Conservation (phyloP, 2,329 filamentous ascomycete genomes). For the Talaromyces islandicus region DNA sequence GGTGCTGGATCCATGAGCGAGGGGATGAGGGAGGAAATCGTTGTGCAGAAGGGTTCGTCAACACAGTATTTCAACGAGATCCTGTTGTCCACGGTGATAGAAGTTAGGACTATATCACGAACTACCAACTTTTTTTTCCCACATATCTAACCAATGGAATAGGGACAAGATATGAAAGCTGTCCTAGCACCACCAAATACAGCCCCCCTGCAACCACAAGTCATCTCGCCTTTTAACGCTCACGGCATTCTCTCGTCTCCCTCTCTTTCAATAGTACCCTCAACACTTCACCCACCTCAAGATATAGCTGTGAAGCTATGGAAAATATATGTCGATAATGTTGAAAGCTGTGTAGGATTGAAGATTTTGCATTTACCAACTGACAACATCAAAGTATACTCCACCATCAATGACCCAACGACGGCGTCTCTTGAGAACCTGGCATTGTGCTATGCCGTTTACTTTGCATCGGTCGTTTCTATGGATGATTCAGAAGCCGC, state of each 20-base stretch:
- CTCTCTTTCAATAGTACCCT: constrained; percentile 10
- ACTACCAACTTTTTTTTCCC: too few species aligned
- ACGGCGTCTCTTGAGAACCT: constrained; percentile 15
- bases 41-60: constrained; percentile 16
- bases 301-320: constrained; percentile 22
- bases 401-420: constrained; percentile 20
- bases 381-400: constrained; percentile 19
- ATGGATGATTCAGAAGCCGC: constrained; percentile 16
- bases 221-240: constrained; percentile 9
- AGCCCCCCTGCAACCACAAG: constrained; percentile 6
- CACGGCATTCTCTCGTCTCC: constrained; percentile 20
- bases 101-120: not conserved
- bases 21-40: not conserved
- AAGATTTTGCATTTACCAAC: constrained; percentile 23
- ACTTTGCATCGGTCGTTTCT: constrained; percentile 15
- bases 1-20: not conserved
- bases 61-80: constrained; percentile 14
- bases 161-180: constrained; percentile 12
- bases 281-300: constrained; percentile 15
- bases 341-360: constrained; percentile 23
- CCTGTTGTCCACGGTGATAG: constrained; percentile 9
- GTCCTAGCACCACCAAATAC: constrained; percentile 1
- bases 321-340: constrained; percentile 22
- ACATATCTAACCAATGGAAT: constrained; percentile 14
- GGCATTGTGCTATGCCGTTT: constrained; percentile 24